These are phyloP conservation scores for Kwoniella pini DNA, from an alignment of 768 basidiomycete genomes.

Conservation along the genomic window DNA sequence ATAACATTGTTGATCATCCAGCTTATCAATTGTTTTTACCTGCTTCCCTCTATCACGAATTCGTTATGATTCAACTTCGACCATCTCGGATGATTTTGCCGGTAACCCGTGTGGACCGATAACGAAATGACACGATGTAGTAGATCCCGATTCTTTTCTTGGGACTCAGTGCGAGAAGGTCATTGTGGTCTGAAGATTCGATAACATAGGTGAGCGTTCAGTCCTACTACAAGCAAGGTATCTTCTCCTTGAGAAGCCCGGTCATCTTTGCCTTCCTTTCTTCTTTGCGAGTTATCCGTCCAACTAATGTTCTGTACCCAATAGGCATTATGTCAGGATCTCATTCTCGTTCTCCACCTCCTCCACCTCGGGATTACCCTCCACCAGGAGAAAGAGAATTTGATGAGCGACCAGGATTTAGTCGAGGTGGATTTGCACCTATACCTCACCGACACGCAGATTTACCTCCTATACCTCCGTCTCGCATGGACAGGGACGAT, in stretches of 20 bases:
- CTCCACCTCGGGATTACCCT: constrained; percentile 1
- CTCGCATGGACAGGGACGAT: constrained; percentile 20
- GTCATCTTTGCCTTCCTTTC: background rate
- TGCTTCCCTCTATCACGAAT: background rate
- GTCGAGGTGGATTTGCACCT: constrained; percentile 41
- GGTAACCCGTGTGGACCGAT: background rate
- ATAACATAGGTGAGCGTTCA: no score
- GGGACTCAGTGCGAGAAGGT: no score
- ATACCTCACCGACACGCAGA: constrained; percentile 41
- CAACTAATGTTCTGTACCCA: no score
- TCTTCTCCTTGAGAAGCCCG: no score
- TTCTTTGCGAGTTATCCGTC: background rate
- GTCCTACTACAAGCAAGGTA: no score
- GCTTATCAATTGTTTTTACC: constrained; percentile 6
- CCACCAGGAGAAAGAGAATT: constrained; percentile 19
- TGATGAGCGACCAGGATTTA: constrained; percentile 31
- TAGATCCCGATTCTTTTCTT: no score
- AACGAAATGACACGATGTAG: background rate
- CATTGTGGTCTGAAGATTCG: no score
- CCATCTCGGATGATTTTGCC: background rate
- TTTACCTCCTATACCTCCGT: constrained; percentile 19
- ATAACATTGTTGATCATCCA: constrained; percentile 2
- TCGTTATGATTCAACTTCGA: background rate
- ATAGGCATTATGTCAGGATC: constrained; percentile 1
- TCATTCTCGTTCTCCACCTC: constrained; percentile 7